Conservation (phyloP, 352 stramenopile species). For the Phytophthora fragariaefolia region DNA sequence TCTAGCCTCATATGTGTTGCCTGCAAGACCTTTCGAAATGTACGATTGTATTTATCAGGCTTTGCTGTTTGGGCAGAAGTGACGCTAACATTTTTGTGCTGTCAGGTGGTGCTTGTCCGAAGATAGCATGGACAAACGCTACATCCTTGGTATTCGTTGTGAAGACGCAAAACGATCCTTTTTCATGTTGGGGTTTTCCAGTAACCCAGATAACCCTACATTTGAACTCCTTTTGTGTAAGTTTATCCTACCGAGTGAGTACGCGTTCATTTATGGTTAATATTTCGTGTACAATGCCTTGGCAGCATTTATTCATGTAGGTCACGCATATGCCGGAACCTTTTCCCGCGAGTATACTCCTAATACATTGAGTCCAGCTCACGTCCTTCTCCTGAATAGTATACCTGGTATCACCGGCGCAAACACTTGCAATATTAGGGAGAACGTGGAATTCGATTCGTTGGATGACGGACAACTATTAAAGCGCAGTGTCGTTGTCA, state of each 20-base stretch:
- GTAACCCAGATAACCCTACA: slow-evolving; percentile 27
- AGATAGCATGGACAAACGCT: slow-evolving; percentile 29
- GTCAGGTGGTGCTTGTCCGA: slow-evolving; percentile 34
- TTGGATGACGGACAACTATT: slow-evolving; percentile 36
- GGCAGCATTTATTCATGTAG: slow-evolving; percentile 61
- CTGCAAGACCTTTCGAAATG: slow-evolving; percentile 48
- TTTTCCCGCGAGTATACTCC: slow-evolving; percentile 22
- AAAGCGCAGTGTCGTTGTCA: slow-evolving; percentile 57
- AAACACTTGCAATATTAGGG: not conserved
- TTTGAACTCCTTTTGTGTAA: slow-evolving; percentile 58
- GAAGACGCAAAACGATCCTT: slow-evolving; percentile 52
- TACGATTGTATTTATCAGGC: slow-evolving; percentile 36
- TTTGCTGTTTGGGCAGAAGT: no score
- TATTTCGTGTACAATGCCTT: not conserved
- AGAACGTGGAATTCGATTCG: not conserved
- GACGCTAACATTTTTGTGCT: no score
- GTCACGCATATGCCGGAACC: slow-evolving; percentile 39
- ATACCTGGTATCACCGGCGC: slow-evolving; percentile 22
- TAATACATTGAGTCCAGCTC: slow-evolving; percentile 13
- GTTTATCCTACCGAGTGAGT: no score
- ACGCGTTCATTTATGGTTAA: not conserved
- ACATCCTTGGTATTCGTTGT: slow-evolving; percentile 52
- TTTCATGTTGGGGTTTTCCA: slow-evolving; percentile 57
- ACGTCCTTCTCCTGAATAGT: slow-evolving; percentile 55
- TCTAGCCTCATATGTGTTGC: slow-evolving; percentile 54